Evolutionary conservation across 208 protist species (phyloP).

Genomic region (Crithidia sp.): DNA sequence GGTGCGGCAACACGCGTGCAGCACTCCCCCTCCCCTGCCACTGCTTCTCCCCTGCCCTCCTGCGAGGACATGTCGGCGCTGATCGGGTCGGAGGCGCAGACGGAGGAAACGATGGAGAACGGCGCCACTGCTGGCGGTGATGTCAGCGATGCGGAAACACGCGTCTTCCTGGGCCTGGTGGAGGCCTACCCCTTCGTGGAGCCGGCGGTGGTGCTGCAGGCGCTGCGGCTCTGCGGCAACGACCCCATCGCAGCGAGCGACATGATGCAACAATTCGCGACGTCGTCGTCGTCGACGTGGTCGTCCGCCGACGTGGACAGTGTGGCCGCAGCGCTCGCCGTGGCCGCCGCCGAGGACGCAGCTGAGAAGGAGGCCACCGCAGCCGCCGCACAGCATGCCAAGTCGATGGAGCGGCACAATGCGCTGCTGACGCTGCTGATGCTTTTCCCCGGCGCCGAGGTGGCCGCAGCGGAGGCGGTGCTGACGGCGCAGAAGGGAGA

Average conservation of each 20-base stretch:
- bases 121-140: not conserved
- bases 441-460: constrained; percentile 69
- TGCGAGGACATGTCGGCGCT: not conserved
- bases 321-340: constrained; percentile 46
- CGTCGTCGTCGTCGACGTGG: not conserved
- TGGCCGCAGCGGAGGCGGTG: constrained; percentile 54
- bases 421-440: constrained; percentile 67
- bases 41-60: not conserved
- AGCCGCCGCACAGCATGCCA: constrained; percentile 15
- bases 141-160: constrained; percentile 33
- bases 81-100: too few species aligned
- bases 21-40: not conserved
- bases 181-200: constrained; percentile 61
- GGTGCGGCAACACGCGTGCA: not conserved
- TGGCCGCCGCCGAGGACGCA: constrained; percentile 57
- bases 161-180: constrained; percentile 47
- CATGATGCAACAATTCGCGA: constrained; percentile 32
- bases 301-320: constrained; percentile 11
- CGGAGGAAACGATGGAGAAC: too few species aligned
- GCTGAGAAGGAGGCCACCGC: constrained; percentile 28
- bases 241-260: constrained; percentile 46
- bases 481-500: constrained; percentile 44
- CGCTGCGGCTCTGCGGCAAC: constrained; percentile 53
- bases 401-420: constrained; percentile 35
- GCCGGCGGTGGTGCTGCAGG: constrained; percentile 53